Percentiles rank a stretch among this genome's conserved stretches.
Evolutionary conservation across 2,329 filamentous ascomycete species (phyloP).

Genomic region (Lasiodiplodia theobromae): DNA sequence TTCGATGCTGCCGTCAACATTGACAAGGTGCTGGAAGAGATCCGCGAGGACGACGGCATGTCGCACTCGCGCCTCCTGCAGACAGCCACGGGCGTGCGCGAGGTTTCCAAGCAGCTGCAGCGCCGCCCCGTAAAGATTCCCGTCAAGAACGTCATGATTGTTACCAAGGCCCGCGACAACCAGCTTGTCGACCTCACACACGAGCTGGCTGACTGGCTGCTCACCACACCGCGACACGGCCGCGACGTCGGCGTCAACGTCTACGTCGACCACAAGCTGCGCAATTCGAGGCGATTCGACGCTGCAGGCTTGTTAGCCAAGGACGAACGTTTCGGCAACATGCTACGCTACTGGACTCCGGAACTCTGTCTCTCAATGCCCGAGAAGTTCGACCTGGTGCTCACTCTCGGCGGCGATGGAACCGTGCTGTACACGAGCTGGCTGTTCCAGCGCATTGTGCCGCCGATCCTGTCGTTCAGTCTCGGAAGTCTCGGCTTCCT

Average conservation of each 20-base stretch:
- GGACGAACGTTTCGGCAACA: constrained; percentile 77
- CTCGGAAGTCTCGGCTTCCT: constrained; percentile 87
- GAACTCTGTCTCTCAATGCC: constrained; percentile 93
- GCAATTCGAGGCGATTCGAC: constrained; percentile 86
- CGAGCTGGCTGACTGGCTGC: constrained; percentile 86
- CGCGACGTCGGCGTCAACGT: constrained; percentile 92
- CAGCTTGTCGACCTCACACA: constrained; percentile 86
- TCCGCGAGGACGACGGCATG: constrained; percentile 84
- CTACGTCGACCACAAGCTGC: constrained; percentile 96
- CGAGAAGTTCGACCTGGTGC: constrained; percentile 93
- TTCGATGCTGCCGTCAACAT: constrained; percentile 97
- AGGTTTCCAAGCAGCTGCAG: constrained; percentile 95
- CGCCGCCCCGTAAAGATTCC: constrained; percentile 89
- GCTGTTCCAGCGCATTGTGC: constrained; percentile 90
- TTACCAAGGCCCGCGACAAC: constrained; percentile 97
- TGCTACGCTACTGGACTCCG: constrained; percentile 95
- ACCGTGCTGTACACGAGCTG: constrained; percentile 89
- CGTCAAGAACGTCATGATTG: constrained; percentile 95
- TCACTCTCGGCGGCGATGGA: constrained; percentile 85
- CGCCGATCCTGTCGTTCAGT: constrained; percentile 83
- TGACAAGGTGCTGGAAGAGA: constrained; percentile 92
- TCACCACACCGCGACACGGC: constrained; percentile 83
- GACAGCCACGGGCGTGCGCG: constrained; percentile 91
- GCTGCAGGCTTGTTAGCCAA: constrained; percentile 73
- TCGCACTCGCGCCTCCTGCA: constrained; percentile 94